Evolutionary conservation across 1,284 basidiomycete genomes (phyloP).

Genomic region (Pisolithus thermaeus): DNA sequence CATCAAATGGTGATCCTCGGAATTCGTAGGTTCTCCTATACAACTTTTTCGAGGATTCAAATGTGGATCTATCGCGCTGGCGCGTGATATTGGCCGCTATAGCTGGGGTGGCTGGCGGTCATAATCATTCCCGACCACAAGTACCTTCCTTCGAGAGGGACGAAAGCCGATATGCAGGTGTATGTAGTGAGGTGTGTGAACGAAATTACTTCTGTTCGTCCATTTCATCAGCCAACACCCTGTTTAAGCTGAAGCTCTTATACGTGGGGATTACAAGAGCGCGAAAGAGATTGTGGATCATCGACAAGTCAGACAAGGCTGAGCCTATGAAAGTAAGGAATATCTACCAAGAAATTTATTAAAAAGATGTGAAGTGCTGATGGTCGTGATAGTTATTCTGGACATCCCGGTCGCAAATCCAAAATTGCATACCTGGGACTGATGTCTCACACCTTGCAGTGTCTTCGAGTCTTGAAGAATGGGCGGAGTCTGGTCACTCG

Average conservation of each 20-base stretch:
- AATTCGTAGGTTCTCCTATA: conserved; percentile 57
- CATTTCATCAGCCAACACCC: conserved; percentile 1
- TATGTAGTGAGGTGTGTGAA: conserved; percentile 51
- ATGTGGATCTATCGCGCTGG: conserved; percentile 48
- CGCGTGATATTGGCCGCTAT: conserved; percentile 49
- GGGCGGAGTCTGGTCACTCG: conserved; percentile 45
- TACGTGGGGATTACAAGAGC: conserved; percentile 71
- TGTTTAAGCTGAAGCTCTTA: conserved; percentile 51
- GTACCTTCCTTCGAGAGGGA: conserved; percentile 46
- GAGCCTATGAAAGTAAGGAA: conserved; percentile 50
- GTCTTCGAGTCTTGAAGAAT: conserved; percentile 45
- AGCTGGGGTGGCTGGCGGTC: conserved; percentile 14
- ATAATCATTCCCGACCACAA: conserved; percentile 13
- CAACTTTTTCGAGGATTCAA: conserved; percentile 66
- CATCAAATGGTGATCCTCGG: background rate
- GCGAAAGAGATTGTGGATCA: conserved; percentile 61
- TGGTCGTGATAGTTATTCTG: conserved; percentile 39
- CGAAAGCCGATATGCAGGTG: conserved; percentile 46
- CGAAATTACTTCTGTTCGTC: background rate
- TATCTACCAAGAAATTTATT: background rate
- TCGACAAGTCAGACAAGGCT: conserved; percentile 51
- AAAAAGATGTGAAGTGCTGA: background rate
- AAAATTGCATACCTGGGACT: conserved; percentile 37
- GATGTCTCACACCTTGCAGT: conserved; percentile 44
- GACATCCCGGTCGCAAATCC: conserved; percentile 37